Percentiles rank a stretch among this genome's conserved stretches.
These are phyloP conservation scores for Nakataea oryzae DNA, from an alignment of 2,329 filamentous ascomycete genomes.

Conservation along the genomic window DNA sequence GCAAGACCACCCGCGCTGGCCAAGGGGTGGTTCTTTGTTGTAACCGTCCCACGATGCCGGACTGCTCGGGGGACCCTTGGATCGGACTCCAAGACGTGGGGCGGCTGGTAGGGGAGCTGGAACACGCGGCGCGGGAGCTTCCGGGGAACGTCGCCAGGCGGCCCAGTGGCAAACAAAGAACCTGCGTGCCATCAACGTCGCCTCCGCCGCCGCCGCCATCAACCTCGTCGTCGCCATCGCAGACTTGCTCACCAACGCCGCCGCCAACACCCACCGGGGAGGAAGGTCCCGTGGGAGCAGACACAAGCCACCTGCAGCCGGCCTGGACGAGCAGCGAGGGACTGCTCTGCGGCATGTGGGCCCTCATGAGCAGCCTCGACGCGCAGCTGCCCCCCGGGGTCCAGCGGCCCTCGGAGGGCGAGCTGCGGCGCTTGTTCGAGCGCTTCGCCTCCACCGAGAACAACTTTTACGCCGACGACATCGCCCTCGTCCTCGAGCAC, in stretches of 20 bases:
- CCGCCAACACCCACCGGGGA: background rate
- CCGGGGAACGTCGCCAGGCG: background rate
- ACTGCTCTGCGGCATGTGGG: background rate
- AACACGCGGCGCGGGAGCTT: background rate
- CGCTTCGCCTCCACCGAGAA: background rate
- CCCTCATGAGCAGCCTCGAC: background rate
- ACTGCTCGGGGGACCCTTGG: background rate
- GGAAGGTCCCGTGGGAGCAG: too few relatives aligned
- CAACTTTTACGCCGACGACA: background rate
- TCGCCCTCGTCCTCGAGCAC: background rate
- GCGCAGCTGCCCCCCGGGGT: background rate
- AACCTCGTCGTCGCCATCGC: too few relatives aligned
- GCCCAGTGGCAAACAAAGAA: too few relatives aligned
- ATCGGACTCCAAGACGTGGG: background rate
- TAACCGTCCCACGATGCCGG: background rate
- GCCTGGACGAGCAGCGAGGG: background rate
- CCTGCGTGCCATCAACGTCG: too few relatives aligned
- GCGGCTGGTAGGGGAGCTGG: background rate
- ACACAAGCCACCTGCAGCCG: background rate
- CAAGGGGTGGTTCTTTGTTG: background rate
- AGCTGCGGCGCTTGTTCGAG: background rate
- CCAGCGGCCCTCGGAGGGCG: too few relatives aligned
- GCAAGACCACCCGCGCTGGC: background rate
- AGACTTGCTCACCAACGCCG: background rate
- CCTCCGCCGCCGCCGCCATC: too few relatives aligned